phyloP scores from a whole-genome alignment of 208 protist genomes.

The Ichthyophonus hoferi region DNA sequence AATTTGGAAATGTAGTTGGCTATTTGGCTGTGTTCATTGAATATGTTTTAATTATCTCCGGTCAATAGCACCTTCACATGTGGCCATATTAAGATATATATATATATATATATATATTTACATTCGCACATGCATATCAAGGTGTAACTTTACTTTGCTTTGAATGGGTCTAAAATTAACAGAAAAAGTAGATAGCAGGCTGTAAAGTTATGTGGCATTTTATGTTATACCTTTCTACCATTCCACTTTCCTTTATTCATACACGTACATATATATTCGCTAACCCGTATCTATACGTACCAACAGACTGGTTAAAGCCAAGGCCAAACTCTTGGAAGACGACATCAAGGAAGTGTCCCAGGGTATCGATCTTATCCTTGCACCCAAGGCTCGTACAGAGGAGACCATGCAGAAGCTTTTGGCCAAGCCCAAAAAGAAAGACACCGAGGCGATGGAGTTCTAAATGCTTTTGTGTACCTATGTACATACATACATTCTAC shows the following conservation, averaged over 20 bases:
- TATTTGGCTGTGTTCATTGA: no score
- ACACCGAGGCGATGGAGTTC: neutral
- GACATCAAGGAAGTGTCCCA: slow-evolving; percentile 4
- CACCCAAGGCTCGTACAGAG: neutral
- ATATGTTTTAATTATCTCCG: no score
- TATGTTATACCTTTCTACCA: neutral
- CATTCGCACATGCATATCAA: no score
- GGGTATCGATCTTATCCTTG: slow-evolving; percentile 22
- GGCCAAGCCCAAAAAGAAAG: neutral
- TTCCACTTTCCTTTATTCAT: neutral
- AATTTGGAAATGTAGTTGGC: no score
- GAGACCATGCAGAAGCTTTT: neutral
- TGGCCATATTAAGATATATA: no score
- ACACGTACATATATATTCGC: neutral
- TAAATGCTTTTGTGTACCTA: no score
- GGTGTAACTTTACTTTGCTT: no score
- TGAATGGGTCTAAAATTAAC: neutral
- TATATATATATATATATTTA: no score
- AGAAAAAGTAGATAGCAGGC: neutral
- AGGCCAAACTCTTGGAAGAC: neutral
- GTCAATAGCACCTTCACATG: no score
- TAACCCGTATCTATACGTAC: neutral
- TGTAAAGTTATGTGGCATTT: neutral
- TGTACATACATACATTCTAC: no score
- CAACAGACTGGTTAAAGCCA: slow-evolving; percentile 1